Evolutionary conservation across 305 asterid genomes (phyloP), one percentile per base, ranked within the genome.

Genomic region (Solanum aculeatissimum): DNA sequence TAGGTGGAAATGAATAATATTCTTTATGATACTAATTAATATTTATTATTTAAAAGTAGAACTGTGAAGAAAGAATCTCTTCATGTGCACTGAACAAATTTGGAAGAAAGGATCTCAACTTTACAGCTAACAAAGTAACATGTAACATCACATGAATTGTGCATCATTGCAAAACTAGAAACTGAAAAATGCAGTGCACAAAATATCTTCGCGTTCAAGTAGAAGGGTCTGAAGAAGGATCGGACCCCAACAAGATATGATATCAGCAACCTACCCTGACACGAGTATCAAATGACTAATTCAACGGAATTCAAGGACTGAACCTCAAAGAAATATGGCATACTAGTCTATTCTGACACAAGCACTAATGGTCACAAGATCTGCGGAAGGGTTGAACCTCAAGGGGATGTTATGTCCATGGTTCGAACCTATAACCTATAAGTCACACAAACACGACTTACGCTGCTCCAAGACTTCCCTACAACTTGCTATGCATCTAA

Each of bases 111-210:
- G 18, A 29, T 84, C 77, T 29, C 70, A 70, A 19, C 89, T 84
- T 87, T 87, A 87, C 89, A 87, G 89, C 85, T 77, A 25, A 77
- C 49, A 55, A 54, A 29, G 68, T 43, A 81, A 51, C 65, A 77
- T 77, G 82, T 7, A 51, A 51, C 21, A 53, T 5, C 84, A 83
- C 38, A 75, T 63, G 80, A 40, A 15, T 29, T 60, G 70, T 53
- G 70, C 40, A 82, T 65, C 85, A 23, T 0, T 60, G 47, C 80
- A 29, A 43, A 49, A 75, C 83, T 8, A 82, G 69, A 60, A 21
- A 69, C 74, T 79, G 2, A 72, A 83, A 51, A 8, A 18, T 79
- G 57, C 53, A 7, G 0, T 40, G 19, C 11, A 70, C 32, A 43
- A n/a, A 9, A 1, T n/a, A 70, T 70, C 6, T 19, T 19, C 18